Evolutionary conservation across 768 basidiomycete species (phyloP), one percentile per base, ranked within the genome.

Genomic region (Ramaria sp.): DNA sequence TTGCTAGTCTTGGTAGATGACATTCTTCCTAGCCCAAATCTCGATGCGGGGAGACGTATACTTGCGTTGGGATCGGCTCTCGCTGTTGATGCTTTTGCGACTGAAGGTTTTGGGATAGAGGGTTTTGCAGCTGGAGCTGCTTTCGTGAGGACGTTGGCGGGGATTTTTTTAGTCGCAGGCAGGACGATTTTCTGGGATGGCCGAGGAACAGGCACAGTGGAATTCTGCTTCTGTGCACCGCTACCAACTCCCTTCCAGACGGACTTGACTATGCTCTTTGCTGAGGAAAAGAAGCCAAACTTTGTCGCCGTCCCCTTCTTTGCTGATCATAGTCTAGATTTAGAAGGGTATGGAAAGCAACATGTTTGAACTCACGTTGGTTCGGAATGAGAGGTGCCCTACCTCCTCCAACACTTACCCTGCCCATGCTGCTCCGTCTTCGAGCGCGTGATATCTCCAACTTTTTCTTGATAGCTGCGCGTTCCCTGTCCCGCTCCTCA

Each of bases 231-330:
- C 20, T 13, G 27, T 37, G 34, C 53, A 17, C 66, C 67, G 3
- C 64, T 65, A 15, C 67, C 70, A 24, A 76, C 79, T 61, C 84
- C 74, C 62, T 80, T 82, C 86, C 86, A 89, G 0, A 90, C 85
- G 60, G 78, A 86, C 62, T 77, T 73, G 4, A 89, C 86, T 3
- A 89, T 70, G 0, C 79, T 78, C 66, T 87, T 89, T 7, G 88
- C 82, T 20, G 75, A 72, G 7, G 82, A 76, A 6, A 90, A 67
- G 71, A 90, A 87, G 1, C 85, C 88, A 58, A 87, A 81, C 38
- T 80, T 78, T 4, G 80, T 73, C 1, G 80, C 70, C 61, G 80
- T 80, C 22, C 61, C 71, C 65, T 73, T 74, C 51, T 73, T 62
- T 60, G 55, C 61, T 54, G 48, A 27, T 52, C 57, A 31, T 30